Conservation (phyloP, 306 rosid species). For the Prunus mira region DNA sequence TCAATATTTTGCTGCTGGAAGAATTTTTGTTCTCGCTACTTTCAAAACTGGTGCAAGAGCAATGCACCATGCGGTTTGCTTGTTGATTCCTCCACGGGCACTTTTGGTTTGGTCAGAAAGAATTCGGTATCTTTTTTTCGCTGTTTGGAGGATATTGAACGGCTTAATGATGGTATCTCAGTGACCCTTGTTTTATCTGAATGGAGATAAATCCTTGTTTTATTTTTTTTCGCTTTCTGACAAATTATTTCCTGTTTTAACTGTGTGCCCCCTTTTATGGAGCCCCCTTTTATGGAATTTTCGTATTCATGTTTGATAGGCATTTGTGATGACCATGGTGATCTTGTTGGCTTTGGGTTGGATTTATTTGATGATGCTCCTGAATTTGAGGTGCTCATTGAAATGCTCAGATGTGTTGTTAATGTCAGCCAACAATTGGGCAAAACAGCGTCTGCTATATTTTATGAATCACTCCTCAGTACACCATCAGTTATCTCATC, state of each 20-base stretch:
- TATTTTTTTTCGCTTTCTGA: slow-evolving; percentile 6
- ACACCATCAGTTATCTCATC: slow-evolving; percentile 46
- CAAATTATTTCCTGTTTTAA: not conserved
- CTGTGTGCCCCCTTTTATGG: slow-evolving; percentile 6
- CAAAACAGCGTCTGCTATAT: slow-evolving; percentile 68
- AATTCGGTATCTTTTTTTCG: slow-evolving; percentile 75
- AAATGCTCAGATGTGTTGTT: slow-evolving; percentile 62
- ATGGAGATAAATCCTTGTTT: not conserved
- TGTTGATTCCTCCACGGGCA: slow-evolving; percentile 54
- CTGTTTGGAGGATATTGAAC: slow-evolving; percentile 76
- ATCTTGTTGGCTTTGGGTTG: slow-evolving; percentile 38
- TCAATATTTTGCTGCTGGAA: slow-evolving; percentile 79
- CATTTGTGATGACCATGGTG: slow-evolving; percentile 60
- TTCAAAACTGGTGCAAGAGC: slow-evolving; percentile 84
- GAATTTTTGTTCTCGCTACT: slow-evolving; percentile 58
- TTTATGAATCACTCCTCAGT: slow-evolving; percentile 67
- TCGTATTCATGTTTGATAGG: slow-evolving; percentile 38
- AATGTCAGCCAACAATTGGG: slow-evolving; percentile 77
- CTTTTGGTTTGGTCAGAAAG: slow-evolving; percentile 77
- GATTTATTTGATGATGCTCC: slow-evolving; percentile 48
- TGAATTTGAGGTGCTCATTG: slow-evolving; percentile 57
- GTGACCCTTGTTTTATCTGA: slow-evolving; percentile 3
- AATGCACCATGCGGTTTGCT: slow-evolving; percentile 67
- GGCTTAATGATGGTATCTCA: slow-evolving; percentile 62
- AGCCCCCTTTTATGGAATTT: slow-evolving; percentile 4